Percentiles rank a stretch among this genome's conserved stretches.
These are phyloP conservation scores for Aspergillus neoniger DNA, from an alignment of 2,329 filamentous ascomycete species.

Conservation along the genomic window DNA sequence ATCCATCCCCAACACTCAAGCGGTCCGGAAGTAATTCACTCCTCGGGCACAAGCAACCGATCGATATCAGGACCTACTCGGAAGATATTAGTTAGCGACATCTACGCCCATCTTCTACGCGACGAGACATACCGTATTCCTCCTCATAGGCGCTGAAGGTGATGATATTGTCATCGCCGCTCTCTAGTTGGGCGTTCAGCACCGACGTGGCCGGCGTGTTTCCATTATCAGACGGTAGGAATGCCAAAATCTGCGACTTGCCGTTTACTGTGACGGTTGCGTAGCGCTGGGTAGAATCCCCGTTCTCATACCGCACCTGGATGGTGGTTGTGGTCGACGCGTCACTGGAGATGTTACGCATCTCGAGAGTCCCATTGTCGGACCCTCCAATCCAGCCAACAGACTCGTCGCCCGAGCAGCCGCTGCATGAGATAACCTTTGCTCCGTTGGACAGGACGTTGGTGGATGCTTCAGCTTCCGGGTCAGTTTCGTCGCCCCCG, in stretches of 20 bases:
- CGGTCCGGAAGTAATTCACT: neutral
- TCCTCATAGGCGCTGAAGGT: neutral
- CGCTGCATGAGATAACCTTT: constrained; percentile 49
- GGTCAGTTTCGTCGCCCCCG: neutral
- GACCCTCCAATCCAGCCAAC: constrained; percentile 60
- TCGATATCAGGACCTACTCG: neutral
- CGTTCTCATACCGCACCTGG: constrained; percentile 59
- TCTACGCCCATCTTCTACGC: neutral
- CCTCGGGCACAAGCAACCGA: neutral
- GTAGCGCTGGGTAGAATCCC: constrained; percentile 55
- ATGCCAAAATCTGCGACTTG: constrained; percentile 53
- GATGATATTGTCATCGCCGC: constrained; percentile 2
- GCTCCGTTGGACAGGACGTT: constrained; percentile 49
- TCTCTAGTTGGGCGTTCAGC: neutral
- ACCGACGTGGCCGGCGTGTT: constrained; percentile 1
- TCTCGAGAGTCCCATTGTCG: constrained; percentile 50
- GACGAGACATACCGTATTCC: constrained; percentile 1
- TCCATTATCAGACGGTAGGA: constrained; percentile 42
- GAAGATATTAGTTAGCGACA: neutral
- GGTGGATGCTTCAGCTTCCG: constrained; percentile 5
- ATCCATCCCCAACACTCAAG: neutral
- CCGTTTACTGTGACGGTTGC: constrained; percentile 61
- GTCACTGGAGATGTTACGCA: constrained; percentile 50
- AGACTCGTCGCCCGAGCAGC: constrained; percentile 53
- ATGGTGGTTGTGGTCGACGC: constrained; percentile 54